A percentile compares a stretch with the other conserved stretches of the same genome.
These are phyloP conservation scores for Aspergillus quadrilineatus DNA, from an alignment of 2,329 filamentous ascomycete species.

Conservation along the genomic window DNA sequence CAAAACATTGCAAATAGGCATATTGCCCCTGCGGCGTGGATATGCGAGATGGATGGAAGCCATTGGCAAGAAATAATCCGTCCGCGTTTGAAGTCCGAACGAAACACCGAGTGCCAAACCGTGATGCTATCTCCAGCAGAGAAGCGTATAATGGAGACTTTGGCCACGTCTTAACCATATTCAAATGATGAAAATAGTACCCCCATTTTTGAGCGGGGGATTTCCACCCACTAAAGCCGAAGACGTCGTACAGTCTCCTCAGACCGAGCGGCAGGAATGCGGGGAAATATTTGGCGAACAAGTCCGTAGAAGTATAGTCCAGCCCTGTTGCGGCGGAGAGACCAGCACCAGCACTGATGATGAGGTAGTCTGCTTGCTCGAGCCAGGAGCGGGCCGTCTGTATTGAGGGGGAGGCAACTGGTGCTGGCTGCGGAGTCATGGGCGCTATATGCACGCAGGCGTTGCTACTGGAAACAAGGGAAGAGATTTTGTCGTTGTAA, in stretches of 20 bases:
- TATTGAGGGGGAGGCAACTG: neutral
- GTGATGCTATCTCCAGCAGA: neutral
- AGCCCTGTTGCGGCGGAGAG: constrained; percentile 25
- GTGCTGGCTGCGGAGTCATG: neutral
- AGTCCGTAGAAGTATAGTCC: constrained; percentile 25
- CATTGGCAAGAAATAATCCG: constrained; percentile 21
- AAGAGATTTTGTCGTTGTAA: constrained; percentile 6
- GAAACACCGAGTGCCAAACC: constrained; percentile 12
- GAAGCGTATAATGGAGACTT: constrained; percentile 9
- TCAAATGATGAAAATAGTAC: constrained; percentile 23
- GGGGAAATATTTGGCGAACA: constrained; percentile 24
- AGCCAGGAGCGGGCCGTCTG: constrained; percentile 19
- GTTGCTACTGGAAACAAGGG: neutral
- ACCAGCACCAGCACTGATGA: constrained; percentile 24
- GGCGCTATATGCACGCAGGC: neutral
- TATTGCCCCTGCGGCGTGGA: constrained; percentile 26
- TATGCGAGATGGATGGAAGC: constrained; percentile 14
- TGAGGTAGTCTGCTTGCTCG: constrained; percentile 18
- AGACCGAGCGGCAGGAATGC: constrained; percentile 33
- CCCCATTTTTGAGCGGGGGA: constrained; percentile 22
- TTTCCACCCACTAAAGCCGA: constrained; percentile 21
- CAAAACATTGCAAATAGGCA: constrained; percentile 21
- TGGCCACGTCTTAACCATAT: constrained; percentile 20
- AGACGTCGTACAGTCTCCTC: constrained; percentile 21
- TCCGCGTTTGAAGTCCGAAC: constrained; percentile 26